Evolutionary conservation across 495 filamentous ascomycete species (phyloP).

Genomic region (Xylaria sp.): DNA sequence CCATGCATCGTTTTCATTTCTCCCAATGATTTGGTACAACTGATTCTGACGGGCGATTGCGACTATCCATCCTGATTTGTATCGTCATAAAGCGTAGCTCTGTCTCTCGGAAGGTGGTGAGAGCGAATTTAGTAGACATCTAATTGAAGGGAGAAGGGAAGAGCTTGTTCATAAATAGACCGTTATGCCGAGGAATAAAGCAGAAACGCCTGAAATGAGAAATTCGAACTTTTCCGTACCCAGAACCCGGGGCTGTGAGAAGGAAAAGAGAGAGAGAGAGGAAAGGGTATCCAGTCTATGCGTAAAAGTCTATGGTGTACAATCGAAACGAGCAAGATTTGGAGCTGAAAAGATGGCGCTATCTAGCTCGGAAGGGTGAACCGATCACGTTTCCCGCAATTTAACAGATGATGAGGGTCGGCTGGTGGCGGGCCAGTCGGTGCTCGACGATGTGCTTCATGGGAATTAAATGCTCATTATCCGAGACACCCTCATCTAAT

Average conservation of each 20-base stretch:
- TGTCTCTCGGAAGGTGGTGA: constrained; percentile 8
- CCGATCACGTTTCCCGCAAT: neutral
- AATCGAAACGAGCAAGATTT: constrained; percentile 29
- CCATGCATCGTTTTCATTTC: constrained; percentile 26
- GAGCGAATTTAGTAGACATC: constrained; percentile 10
- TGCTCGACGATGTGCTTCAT: neutral
- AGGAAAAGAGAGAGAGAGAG: constrained; percentile 18
- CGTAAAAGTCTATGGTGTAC: constrained; percentile 41
- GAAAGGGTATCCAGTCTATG: constrained; percentile 46
- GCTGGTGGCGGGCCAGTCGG: neutral
- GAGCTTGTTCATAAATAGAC: constrained; percentile 5
- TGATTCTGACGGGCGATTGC: constrained; percentile 17
- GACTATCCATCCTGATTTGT: constrained; percentile 18
- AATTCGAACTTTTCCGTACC: constrained; percentile 32
- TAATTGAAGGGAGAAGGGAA: constrained; percentile 22
- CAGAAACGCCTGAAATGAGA: constrained; percentile 24
- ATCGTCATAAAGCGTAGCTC: constrained; percentile 27
- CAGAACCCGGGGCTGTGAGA: constrained; percentile 17
- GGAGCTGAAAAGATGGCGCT: neutral
- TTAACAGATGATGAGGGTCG: neutral
- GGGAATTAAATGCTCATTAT: neutral
- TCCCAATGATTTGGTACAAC: constrained; percentile 19
- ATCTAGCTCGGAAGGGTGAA: constrained; percentile 8
- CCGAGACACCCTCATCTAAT: neutral
- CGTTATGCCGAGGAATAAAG: constrained; percentile 12